Conservation (phyloP, 768 basidiomycete species). For the Agaricus subrufescens region DNA sequence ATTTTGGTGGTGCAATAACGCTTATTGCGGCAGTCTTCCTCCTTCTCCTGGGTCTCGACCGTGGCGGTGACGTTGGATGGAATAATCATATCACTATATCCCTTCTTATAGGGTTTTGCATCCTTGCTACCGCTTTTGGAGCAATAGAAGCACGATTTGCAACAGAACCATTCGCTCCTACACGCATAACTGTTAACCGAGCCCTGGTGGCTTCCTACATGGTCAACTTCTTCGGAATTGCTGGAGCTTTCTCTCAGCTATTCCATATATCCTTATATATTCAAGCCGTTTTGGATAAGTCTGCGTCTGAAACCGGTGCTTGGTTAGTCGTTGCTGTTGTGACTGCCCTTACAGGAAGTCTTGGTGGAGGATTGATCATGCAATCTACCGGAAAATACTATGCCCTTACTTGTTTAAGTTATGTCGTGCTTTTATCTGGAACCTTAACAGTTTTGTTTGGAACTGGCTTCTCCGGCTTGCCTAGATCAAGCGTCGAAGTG, state of each 20-base stretch:
- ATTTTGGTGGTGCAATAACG: constrained; percentile 54
- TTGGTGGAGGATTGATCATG: constrained; percentile 48
- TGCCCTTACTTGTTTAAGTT: constrained; percentile 39
- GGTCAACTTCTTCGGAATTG: constrained; percentile 55
- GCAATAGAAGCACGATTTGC: constrained; percentile 46
- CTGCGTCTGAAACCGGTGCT: constrained; percentile 45
- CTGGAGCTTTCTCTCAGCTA: constrained; percentile 35
- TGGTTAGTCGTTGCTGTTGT: constrained; percentile 47
- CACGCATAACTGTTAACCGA: constrained; percentile 44
- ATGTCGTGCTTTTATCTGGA: constrained; percentile 33
- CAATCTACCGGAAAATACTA: constrained; percentile 59
- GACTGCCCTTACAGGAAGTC: constrained; percentile 43
- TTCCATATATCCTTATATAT: constrained; percentile 55
- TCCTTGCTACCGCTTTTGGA: constrained; percentile 34
- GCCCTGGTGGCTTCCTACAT: constrained; percentile 50
- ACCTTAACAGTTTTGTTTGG: constrained; percentile 27
- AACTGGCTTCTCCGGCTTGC: constrained; percentile 30
- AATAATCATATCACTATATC: constrained; percentile 30
- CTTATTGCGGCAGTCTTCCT: constrained; percentile 53
- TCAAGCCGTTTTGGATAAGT: constrained; percentile 48
- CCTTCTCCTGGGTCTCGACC: constrained; percentile 54
- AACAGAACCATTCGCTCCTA: constrained; percentile 57
- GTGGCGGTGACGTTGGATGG: constrained; percentile 49
- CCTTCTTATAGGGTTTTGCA: constrained; percentile 27
- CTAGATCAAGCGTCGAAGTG: constrained; percentile 30